Evolutionary conservation across 106 monocot species (phyloP), one percentile per base, ranked within the genome.

Genomic region (Posidonia australis): DNA sequence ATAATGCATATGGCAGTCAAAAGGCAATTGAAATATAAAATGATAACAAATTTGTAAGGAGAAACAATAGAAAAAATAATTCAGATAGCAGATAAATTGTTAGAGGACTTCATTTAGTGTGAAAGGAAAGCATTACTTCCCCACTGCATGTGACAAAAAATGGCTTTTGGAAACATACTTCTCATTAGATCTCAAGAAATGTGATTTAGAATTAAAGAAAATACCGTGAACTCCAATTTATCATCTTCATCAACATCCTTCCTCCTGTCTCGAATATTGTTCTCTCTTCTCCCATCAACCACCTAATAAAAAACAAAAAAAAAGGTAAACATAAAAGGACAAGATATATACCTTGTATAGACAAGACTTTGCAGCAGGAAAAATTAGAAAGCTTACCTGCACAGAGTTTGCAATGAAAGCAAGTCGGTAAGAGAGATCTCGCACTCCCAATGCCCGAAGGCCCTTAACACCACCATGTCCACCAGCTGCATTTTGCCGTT

Each of bases 321-420:
- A 31, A n/a, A n/a, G n/a, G n/a, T n/a, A n/a, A n/a, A n/a, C n/a
- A n/a, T 26, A 54, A 22, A 70, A 16, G 9, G 14, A 64, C 25
- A 0, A 63, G 12, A 13, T 51, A 0, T 13, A 42, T 3, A 69
- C 2, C n/a, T 17, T 49, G n/a, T 49, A 49, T 13, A 49, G 48
- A 49, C 48, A 13, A 49, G 9, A 49, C 9, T 4, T 49, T 36
- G 36, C 7, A 7, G 7, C n/a, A 45, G 53, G 5, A 54, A 11
- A 16, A 6, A n/a, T 54, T 54, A 22, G 44, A 24, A 19, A 48
- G 26, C 48, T 28, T 48, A 98, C 98, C 87, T 98, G 91, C 64
- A 91, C 91, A 12, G 90, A 98, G 64, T 91, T 98, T 60, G 91
- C 98, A 66, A 98, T 80, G 58, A 98, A 98, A 31, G 96, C 96